These are phyloP conservation scores for Saccharomycopsis phalli DNA, from an alignment of 1,139 yeast genomes.

Conservation along the genomic window DNA sequence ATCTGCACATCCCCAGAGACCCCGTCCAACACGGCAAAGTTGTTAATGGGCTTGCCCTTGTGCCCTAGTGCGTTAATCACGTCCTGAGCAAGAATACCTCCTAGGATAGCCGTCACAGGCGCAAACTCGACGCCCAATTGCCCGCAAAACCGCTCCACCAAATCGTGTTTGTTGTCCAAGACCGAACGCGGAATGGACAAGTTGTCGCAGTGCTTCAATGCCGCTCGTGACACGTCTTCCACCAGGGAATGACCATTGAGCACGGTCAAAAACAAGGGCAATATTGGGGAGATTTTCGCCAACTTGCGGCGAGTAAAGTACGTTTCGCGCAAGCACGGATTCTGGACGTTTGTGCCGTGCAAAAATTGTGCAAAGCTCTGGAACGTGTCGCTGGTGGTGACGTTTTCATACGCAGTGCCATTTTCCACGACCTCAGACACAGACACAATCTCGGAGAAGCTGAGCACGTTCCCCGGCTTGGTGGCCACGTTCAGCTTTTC, in stretches of 20 bases:
- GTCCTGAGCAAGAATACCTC: conserved; percentile 89
- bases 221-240: conserved; percentile 26
- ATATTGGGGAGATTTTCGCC: conserved; percentile 47
- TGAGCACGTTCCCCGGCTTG: conserved; percentile 41
- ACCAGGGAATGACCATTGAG: conserved; percentile 28
- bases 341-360: conserved; percentile 25
- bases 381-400: conserved; percentile 50
- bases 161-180: conserved; percentile 27
- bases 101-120: conserved; percentile 81
- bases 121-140: conserved; percentile 66
- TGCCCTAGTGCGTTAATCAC: conserved; percentile 73
- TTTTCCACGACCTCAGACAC: conserved; percentile 37
- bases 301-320: conserved; percentile 43
- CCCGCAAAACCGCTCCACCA: conserved; percentile 22
- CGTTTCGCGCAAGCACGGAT: conserved; percentile 26
- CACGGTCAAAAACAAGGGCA: conserved; percentile 55
- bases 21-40: conserved; percentile 71
- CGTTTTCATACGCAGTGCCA: conserved; percentile 36
- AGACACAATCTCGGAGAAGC: conserved; percentile 37
- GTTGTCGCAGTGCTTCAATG: conserved; percentile 29
- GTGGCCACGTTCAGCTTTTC: conserved; percentile 39
- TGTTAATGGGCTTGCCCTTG: conserved; percentile 75
- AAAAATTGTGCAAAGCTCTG: conserved; percentile 33
- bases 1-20: conserved; percentile 67
- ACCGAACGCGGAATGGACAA: conserved; percentile 34